Evolutionary conservation across 371 early-diverging fungal genomes (phyloP).

Genomic region (Lichtheimia ornata): DNA sequence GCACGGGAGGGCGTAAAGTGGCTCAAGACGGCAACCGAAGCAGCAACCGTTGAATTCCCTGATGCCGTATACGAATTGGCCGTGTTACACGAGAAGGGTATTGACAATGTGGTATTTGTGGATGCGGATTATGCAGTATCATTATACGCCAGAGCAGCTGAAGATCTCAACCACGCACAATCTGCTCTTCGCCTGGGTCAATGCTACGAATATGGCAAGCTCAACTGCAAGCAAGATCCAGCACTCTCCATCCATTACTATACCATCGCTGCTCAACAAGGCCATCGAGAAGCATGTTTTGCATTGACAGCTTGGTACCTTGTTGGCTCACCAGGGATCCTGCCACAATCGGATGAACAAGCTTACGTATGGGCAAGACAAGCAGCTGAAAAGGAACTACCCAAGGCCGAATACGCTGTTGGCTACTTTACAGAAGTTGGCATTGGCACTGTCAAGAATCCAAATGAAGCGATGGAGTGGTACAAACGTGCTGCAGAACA

Average conservation of each 20-base stretch:
- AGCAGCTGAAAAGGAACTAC: slow-evolving; percentile 82
- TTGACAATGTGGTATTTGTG: slow-evolving; percentile 67
- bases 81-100: slow-evolving; percentile 67
- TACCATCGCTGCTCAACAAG: slow-evolving; percentile 82
- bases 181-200: slow-evolving; percentile 79
- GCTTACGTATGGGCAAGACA: slow-evolving; percentile 89
- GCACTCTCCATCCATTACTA: slow-evolving; percentile 73
- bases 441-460: slow-evolving; percentile 73
- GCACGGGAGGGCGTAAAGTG: slow-evolving; percentile 81
- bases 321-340: slow-evolving; percentile 76
- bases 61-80: slow-evolving; percentile 78
- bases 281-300: slow-evolving; percentile 89
- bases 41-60: slow-evolving; percentile 71
- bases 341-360: slow-evolving; percentile 84
- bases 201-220: slow-evolving; percentile 78
- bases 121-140: slow-evolving; percentile 78
- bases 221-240: slow-evolving; percentile 66
- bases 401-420: slow-evolving; percentile 89
- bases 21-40: slow-evolving; percentile 73
- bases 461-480: slow-evolving; percentile 78
- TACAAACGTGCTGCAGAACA: slow-evolving; percentile 81
- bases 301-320: slow-evolving; percentile 90
- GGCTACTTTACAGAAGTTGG: slow-evolving; percentile 86
- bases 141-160: slow-evolving; percentile 72
- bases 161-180: slow-evolving; percentile 67